These are phyloP conservation scores for Kwoniella pini DNA, from an alignment of 768 basidiomycete species.

Conservation along the genomic window DNA sequence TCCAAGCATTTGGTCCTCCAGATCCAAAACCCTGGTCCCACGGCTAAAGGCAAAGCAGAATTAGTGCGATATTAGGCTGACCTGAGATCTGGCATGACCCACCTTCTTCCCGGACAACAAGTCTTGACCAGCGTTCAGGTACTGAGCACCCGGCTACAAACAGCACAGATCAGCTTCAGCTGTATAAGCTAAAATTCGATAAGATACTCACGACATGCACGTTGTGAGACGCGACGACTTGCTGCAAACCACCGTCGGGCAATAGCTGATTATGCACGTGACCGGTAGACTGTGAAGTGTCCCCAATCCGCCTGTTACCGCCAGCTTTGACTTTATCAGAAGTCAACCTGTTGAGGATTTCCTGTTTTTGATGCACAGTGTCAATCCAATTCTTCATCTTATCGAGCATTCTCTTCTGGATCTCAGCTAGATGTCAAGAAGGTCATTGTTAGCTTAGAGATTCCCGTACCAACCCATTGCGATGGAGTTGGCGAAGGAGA, in stretches of 20 bases:
- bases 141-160: slow-evolving; percentile 45
- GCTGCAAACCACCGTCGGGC: slow-evolving; percentile 50
- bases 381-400: slow-evolving; percentile 45
- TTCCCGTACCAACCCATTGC: background rate
- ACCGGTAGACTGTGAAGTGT: slow-evolving; percentile 31
- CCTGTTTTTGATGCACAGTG: slow-evolving; percentile 35
- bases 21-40: slow-evolving; percentile 53
- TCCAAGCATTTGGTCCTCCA: slow-evolving; percentile 51
- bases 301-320: slow-evolving; percentile 51
- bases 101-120: slow-evolving; percentile 49
- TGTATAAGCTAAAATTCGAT: background rate
- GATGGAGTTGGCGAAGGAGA: too few relatives aligned
- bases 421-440: slow-evolving; percentile 27
- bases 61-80: background rate
- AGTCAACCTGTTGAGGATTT: slow-evolving; percentile 46
- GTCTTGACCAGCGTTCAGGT: slow-evolving; percentile 54
- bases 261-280: slow-evolving; percentile 48
- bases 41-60: slow-evolving; percentile 30
- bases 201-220: slow-evolving; percentile 47
- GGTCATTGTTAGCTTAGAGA: background rate
- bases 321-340: slow-evolving; percentile 41
- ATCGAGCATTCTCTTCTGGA: slow-evolving; percentile 49
- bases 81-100: background rate
- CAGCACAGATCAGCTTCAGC: slow-evolving; percentile 5
- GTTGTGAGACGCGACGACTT: slow-evolving; percentile 48